phyloP scores from a whole-genome alignment of 768 basidiomycete species.

The Hericium rajendrae region DNA sequence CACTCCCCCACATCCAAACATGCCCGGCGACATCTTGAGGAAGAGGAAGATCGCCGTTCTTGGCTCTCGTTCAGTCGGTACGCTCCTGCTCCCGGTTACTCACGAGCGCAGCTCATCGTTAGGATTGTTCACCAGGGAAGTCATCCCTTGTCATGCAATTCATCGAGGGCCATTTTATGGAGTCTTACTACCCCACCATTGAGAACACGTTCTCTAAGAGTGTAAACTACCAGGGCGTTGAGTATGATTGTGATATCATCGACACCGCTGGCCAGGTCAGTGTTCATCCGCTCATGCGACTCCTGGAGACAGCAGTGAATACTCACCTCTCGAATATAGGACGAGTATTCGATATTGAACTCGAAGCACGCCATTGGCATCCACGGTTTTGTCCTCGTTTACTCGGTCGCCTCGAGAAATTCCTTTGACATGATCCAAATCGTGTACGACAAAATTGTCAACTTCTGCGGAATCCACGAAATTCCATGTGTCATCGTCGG shows the following conservation, averaged over 20 bases:
- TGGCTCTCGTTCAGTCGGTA: constrained; percentile 83
- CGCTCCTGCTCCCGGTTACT: constrained; percentile 18
- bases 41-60: constrained; percentile 86
- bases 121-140: constrained; percentile 53
- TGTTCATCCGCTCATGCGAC: constrained; percentile 6
- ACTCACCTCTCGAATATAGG: constrained; percentile 34
- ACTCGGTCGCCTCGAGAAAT: constrained; percentile 80
- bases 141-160: constrained; percentile 90
- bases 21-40: constrained; percentile 40
- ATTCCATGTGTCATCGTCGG: constrained; percentile 94
- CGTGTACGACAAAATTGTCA: constrained; percentile 87
- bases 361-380: constrained; percentile 93
- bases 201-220: constrained; percentile 82
- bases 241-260: constrained; percentile 95
- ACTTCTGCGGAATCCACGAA: constrained; percentile 73
- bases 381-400: constrained; percentile 95
- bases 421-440: constrained; percentile 94
- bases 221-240: constrained; percentile 78
- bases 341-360: constrained; percentile 92
- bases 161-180: constrained; percentile 86
- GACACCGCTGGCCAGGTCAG: constrained; percentile 95
- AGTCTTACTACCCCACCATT: constrained; percentile 93
- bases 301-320: constrained; percentile 2
- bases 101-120: constrained; percentile 14
- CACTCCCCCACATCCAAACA: constrained; percentile 9